Percentiles rank a stretch among this genome's conserved stretches.
phyloP scores from a whole-genome alignment of 2,329 filamentous ascomycete genomes.

The Cytospora schulzeri region DNA sequence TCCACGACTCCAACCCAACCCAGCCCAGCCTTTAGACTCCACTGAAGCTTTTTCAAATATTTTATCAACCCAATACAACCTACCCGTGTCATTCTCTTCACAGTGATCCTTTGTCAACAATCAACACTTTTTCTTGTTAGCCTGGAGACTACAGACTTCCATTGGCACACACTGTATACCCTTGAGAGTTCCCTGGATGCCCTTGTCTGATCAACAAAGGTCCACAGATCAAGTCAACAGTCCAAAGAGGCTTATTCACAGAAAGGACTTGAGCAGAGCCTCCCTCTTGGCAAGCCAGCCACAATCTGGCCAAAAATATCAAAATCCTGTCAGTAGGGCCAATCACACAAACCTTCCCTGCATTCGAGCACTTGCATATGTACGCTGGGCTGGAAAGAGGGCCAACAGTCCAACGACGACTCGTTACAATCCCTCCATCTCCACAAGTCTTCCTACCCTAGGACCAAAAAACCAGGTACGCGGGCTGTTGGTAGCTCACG shows the following conservation, averaged over 20 bases:
- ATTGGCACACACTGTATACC: neutral
- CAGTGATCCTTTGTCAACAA: neutral
- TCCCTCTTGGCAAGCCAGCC: constrained; percentile 4
- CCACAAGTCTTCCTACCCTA: constrained; percentile 13
- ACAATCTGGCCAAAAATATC: neutral
- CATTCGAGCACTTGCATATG: constrained; percentile 14
- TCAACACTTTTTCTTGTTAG: neutral
- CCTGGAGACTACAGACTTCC: neutral
- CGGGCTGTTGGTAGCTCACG: constrained; percentile 1
- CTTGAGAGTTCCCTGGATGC: neutral
- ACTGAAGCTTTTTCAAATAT: neutral
- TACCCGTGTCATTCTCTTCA: neutral
- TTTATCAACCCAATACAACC: neutral
- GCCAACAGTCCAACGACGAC: neutral
- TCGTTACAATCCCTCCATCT: constrained; percentile 1
- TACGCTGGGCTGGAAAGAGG: constrained; percentile 1
- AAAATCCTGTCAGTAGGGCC: neutral
- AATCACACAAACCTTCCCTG: constrained; percentile 13
- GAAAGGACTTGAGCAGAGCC: neutral
- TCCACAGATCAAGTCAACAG: neutral
- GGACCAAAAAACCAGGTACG: constrained; percentile 4
- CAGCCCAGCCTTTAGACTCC: neutral
- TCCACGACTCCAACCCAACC: neutral
- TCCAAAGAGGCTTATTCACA: neutral
- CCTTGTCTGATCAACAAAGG: neutral